These are phyloP conservation scores for Rhododendron williamsianum DNA, from an alignment of 148 eudicot species.

Conservation along the genomic window DNA sequence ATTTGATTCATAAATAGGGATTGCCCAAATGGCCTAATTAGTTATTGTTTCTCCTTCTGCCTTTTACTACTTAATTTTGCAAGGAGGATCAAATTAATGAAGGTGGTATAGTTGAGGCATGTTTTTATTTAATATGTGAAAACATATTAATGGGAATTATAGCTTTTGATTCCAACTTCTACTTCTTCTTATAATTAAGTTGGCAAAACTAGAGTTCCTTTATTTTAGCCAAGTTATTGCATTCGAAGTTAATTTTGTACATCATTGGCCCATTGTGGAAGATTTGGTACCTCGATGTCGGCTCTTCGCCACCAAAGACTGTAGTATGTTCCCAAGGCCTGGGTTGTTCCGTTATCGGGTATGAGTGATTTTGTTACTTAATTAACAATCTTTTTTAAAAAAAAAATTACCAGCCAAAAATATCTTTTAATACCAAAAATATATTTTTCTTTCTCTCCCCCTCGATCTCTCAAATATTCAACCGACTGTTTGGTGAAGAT, in stretches of 20 bases:
- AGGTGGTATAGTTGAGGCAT: conserved; percentile 2
- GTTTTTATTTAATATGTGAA: background rate
- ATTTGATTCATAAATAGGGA: conserved; percentile 8
- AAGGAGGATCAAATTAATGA: background rate
- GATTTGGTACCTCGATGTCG: background rate
- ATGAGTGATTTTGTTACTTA: background rate
- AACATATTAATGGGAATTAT: background rate
- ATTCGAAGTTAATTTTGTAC: too few species aligned
- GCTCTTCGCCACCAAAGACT: background rate
- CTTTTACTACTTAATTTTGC: background rate
- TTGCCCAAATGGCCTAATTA: background rate
- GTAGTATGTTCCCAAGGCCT: too few species aligned
- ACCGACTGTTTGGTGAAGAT: background rate
- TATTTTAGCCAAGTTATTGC: background rate
- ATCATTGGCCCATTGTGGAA: too few species aligned
- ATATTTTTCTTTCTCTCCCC: background rate
- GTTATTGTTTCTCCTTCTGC: background rate
- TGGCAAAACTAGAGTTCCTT: background rate
- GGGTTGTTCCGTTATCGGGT: too few species aligned
- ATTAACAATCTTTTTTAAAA: background rate
- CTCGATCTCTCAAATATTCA: background rate
- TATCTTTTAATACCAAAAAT: background rate
- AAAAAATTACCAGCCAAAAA: background rate
- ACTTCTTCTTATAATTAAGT: background rate
- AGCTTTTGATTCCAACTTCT: background rate